Evolutionary conservation across 768 basidiomycete genomes (phyloP).

Genomic region (Inosperma sp.): DNA sequence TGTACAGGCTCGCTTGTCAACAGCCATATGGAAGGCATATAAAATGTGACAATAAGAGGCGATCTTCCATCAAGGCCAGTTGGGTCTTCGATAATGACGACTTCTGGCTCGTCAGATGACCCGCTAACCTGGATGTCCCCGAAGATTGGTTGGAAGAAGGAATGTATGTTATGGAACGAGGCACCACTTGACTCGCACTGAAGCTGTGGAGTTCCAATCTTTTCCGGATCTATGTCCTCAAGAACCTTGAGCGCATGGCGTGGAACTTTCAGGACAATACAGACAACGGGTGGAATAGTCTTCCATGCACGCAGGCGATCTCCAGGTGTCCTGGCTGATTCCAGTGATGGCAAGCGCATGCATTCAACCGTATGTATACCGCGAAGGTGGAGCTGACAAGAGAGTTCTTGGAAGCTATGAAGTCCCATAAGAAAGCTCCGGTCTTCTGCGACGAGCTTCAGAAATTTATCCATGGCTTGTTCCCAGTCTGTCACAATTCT

Average conservation of each 20-base stretch:
- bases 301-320: conserved; percentile 27
- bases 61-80: conserved; percentile 31
- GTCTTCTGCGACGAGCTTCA: conserved; percentile 24
- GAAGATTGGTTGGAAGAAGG: conserved; percentile 31
- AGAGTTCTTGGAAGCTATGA: conserved; percentile 44
- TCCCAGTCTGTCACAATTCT: conserved; percentile 39
- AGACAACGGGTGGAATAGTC: conserved; percentile 29
- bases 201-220: conserved; percentile 31
- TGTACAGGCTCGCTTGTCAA: conserved; percentile 21
- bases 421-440: conserved; percentile 24
- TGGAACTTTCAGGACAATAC: conserved; percentile 34
- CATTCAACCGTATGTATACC: conserved; percentile 31
- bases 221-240: conserved; percentile 17
- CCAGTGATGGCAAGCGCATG: conserved; percentile 12
- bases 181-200: conserved; percentile 30
- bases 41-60: conserved; percentile 34
- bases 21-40: conserved; percentile 24
- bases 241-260: conserved; percentile 28
- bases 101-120: conserved; percentile 6
- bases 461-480: conserved; percentile 33
- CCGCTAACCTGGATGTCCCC: conserved; percentile 22
- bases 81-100: conserved; percentile 30
- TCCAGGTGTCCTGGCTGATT: conserved; percentile 24
- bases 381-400: conserved; percentile 38
- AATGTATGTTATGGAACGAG: conserved; percentile 29